Base-by-base conservation (phyloP, 768 basidiomycete genomes). In the Lentinula detonsa region DNA sequence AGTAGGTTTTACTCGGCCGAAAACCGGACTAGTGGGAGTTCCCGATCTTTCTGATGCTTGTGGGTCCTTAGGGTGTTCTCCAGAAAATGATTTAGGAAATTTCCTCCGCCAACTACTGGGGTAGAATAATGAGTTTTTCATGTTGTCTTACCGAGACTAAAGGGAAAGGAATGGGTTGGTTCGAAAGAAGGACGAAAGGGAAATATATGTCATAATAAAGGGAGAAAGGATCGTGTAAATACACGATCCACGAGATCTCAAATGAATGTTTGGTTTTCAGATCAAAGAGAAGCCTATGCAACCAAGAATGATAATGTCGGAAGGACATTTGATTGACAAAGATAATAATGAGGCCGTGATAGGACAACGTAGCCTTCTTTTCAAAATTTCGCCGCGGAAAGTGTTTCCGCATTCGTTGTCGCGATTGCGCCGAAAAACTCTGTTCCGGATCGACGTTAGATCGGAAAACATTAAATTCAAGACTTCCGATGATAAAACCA, bases 21-120 rank as follows among this genome's bases (percentile, higher is more conserved):
- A 8, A 16, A 45, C 23, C n/a, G 55, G 21, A 23, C 23, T 33
- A 23, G 40, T 23, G 37, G 23, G 39, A 40, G 55, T 46, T 33
- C 5, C 49, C 31, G 49, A 50, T 50, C 49, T 50, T 16, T 23
- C 31, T 23, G 28, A 23, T 16, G 16, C 39, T 8, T 28, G 18
- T 59, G 16, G 21, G 15, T 37, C 15, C 37, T 39, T 39, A 13
- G 37, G 13, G 7, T 48, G 45, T n/a, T 49, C 28, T 37, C 15
- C 46, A 37, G 48, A 11, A 15, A 28, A 51, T 23, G 35, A 4
- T n/a, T 51, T 59, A 6, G 33, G 34, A n/a, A 23, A 39, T 34
- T 40, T 59, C 23, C 37, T 50, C 33, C 59, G 31, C 59, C 59
- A 59, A n/a, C 34, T 59, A 9, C 45, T 59, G 7, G 59, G 59